A percentile compares a stretch with the other conserved stretches of the same genome.
phyloP scores from a whole-genome alignment of 2,329 filamentous ascomycete species.

The Epichloe baconii region DNA sequence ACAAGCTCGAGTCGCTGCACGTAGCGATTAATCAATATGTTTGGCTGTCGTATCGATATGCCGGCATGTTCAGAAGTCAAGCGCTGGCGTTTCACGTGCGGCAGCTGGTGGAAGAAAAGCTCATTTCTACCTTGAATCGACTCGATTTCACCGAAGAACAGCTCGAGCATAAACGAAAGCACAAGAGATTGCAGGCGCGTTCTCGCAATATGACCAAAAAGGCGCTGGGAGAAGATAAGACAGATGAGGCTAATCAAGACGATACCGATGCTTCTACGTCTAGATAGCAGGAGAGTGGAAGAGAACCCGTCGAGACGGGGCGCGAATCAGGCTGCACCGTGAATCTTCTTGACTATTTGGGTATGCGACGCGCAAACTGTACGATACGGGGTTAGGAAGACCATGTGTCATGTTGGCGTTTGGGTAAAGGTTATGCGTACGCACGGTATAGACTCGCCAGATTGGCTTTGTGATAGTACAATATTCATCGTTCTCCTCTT shows the following conservation, averaged over 20 bases:
- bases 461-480: too few species aligned
- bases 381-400: background rate
- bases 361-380: background rate
- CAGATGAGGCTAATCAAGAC: constrained; percentile 9
- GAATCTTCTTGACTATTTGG: background rate
- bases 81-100: constrained; percentile 70
- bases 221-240: constrained; percentile 7
- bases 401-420: background rate
- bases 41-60: constrained; percentile 86
- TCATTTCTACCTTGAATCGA: constrained; percentile 34
- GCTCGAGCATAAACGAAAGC: constrained; percentile 15
- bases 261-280: constrained; percentile 9
- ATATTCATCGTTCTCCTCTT: too few species aligned
- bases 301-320: background rate
- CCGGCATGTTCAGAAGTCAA: constrained; percentile 65
- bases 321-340: background rate
- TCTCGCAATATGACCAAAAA: constrained; percentile 6
- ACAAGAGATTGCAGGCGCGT: constrained; percentile 12
- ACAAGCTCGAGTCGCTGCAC: constrained; percentile 63
- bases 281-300: background rate
- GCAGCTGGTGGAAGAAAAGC: constrained; percentile 59
- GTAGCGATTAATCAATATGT: constrained; percentile 73
- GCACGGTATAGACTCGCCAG: background rate
- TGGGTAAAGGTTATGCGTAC: background rate
- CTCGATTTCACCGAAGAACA: constrained; percentile 35